These are phyloP conservation scores for Canavalia gladiata DNA, from an alignment of 306 rosid genomes.

Conservation along the genomic window DNA sequence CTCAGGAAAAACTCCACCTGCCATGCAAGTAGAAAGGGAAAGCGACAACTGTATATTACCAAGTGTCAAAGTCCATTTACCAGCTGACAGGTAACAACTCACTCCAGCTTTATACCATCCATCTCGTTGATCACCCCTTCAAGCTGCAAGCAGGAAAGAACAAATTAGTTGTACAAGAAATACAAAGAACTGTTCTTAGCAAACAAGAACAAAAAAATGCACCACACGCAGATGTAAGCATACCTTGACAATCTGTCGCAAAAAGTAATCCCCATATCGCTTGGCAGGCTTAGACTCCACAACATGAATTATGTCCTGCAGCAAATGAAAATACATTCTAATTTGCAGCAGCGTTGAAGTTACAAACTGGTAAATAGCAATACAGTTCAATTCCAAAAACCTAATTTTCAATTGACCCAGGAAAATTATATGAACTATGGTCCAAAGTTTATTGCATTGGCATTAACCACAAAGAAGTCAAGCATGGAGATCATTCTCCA, in stretches of 20 bases:
- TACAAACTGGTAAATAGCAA: not conserved
- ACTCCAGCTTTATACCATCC: slow-evolving; percentile 86
- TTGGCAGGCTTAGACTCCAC: slow-evolving; percentile 78
- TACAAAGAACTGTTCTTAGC: not conserved
- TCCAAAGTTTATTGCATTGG: not conserved
- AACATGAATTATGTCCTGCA: slow-evolving; percentile 80
- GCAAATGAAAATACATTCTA: slow-evolving; percentile 33
- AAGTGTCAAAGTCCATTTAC: not conserved
- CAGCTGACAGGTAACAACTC: slow-evolving; percentile 42
- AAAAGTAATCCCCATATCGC: slow-evolving; percentile 85
- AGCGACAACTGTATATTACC: slow-evolving; percentile 5
- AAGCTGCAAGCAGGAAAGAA: slow-evolving; percentile 60
- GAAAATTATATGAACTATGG: slow-evolving; percentile 21
- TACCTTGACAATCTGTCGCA: slow-evolving; percentile 94
- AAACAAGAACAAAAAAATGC: slow-evolving; percentile 6
- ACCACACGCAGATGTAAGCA: slow-evolving; percentile 24
- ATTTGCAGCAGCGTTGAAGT: slow-evolving; percentile 15
- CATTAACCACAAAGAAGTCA: not conserved
- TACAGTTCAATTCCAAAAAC: not conserved
- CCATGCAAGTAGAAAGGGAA: slow-evolving; percentile 33
- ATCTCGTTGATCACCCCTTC: slow-evolving; percentile 83
- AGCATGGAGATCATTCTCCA: slow-evolving; percentile 28
- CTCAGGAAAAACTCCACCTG: slow-evolving; percentile 34
- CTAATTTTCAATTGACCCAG: not conserved
- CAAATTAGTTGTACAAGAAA: slow-evolving; percentile 7